Base-by-base conservation (phyloP, 805 yeast species). In the Candida krabiensis region DNA sequence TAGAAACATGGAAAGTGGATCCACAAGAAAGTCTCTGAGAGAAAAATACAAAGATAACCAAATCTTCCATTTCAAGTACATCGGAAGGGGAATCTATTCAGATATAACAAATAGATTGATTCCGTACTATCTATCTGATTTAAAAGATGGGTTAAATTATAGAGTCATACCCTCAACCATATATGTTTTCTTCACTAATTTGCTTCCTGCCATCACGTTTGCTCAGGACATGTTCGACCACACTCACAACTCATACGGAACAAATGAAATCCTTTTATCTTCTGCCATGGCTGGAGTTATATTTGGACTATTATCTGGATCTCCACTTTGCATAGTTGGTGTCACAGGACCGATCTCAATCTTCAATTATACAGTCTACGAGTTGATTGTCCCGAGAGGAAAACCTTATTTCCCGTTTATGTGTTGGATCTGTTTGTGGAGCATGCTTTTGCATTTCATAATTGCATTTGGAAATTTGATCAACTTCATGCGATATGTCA, bases 221-320 rank as follows among this genome's bases (percentile, higher is more conserved):
- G 95, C 97, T 0, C 96, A 88, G 56, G 98, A 91, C 58, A 85
- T 91, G 96, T 90, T 89, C 61, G 96, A 90, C 60, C 81, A 87
- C 44, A 91, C 99, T 0, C 65, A 84, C 33, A 80, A 85, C 48
- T 73, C 90, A 9, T 91, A 88, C 53, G 99, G 99, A 3, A 84
- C 93, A 4, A 93, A 91, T 56, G 99, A 91, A 56, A 84, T 91
- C 2, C 68, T 91, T 17, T 55, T 93, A 56, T 72, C 93, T 5
- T 79, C 90, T 22, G 96, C 96, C 0, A 61, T 93, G 57, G 97
- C 87, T 0, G 97, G 98, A 0, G 73, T 90, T 4, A 80, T 86
- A 2, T 91, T 93, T 66, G 96, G 98, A 0, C 49, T 86, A 5
- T 68, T 90, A 40, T 72, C 85, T 0, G 98, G 97, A 0, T 96